Conservation (phyloP, 2,329 filamentous ascomycete species). For the Botrytis byssoidea region DNA sequence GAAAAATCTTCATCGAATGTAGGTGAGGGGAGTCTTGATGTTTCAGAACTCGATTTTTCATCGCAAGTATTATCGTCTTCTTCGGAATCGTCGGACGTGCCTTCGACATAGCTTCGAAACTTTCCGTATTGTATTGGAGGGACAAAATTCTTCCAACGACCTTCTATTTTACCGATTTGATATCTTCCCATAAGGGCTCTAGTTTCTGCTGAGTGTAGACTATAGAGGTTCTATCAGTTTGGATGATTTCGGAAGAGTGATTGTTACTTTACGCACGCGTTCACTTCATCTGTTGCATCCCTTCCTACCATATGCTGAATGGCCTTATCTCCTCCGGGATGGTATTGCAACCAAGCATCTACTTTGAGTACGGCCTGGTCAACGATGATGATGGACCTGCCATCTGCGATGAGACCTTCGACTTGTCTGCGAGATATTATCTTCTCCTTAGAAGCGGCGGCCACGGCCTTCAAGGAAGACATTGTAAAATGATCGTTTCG, state of each 20-base stretch:
- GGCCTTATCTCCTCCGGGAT: slow-evolving; percentile 88
- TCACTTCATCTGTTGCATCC: slow-evolving; percentile 93
- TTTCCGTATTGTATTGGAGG: slow-evolving; percentile 89
- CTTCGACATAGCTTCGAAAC: slow-evolving; percentile 58
- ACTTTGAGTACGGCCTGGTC: slow-evolving; percentile 80
- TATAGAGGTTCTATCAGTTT: slow-evolving; percentile 41
- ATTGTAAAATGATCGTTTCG: not conserved
- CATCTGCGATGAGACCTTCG: slow-evolving; percentile 80
- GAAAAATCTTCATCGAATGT: slow-evolving; percentile 36
- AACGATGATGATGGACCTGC: slow-evolving; percentile 75
- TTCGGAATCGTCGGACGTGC: slow-evolving; percentile 39
- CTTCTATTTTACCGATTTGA: slow-evolving; percentile 78
- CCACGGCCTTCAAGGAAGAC: slow-evolving; percentile 21
- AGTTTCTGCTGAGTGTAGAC: slow-evolving; percentile 79
- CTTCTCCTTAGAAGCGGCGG: slow-evolving; percentile 16
- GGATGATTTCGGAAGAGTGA: not conserved
- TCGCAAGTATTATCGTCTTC: slow-evolving; percentile 30
- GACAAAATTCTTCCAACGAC: slow-evolving; percentile 80
- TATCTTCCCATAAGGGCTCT: slow-evolving; percentile 73
- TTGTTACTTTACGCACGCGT: slow-evolving; percentile 60
- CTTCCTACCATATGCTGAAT: slow-evolving; percentile 91
- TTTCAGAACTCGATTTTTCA: slow-evolving; percentile 34
- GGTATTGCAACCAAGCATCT: slow-evolving; percentile 84
- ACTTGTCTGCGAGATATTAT: slow-evolving; percentile 63
- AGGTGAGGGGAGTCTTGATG: slow-evolving; percentile 38